Evolutionary conservation across 768 basidiomycete genomes (phyloP), one percentile per base, ranked within the genome.

Genomic region (Candolleomyces efflorescens): DNA sequence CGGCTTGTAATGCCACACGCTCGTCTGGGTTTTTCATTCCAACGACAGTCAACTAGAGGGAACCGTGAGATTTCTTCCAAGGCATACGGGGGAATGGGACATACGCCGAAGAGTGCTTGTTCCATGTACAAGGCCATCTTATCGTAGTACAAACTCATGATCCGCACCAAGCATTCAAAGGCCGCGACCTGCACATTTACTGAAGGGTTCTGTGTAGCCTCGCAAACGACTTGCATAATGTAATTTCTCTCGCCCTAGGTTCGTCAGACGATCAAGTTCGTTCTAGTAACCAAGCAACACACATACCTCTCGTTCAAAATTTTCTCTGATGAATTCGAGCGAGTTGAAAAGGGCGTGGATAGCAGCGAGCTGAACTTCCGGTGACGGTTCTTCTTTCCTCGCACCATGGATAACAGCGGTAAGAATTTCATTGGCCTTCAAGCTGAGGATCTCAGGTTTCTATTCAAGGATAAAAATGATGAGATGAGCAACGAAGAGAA

Each of bases 111-210:
- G 32, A 99, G 74, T 0, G 97, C 97, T 68, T 95, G 90, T 70
- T 99, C 97, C 97, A 99, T 99, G 79, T 99, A 99, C 69, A 96
- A 87, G 37, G 83, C 85, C 97, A 99, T 99, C 78, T 96, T 98
- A 66, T 96, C 95, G 71, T 99, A 99, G 77, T 98, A 99, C 56
- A 97, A 77, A 56, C 89, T 87, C 97, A 99, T 98, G 68, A 98
- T 97, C 66, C 87, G 84, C 27, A 98, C 96, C 13, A 99, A 78
- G 73, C 91, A 94, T 69, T 97, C 94, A 66, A 97, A 99, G 4
- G 97, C 89, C 27, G 87, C 92, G n/a, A 97, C 90, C 76, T 98
- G 96, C 37, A 98, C 94, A 37, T 80, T 72, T 2, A 89, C 84
- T 1, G 85, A 73, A 0, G 81, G 59, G 64, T 87, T 94, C 71